Evolutionary conservation across 176 grass and related monocot genomes (phyloP), one percentile per base, ranked within the genome.

Genomic region (Paspalum vaginatum): DNA sequence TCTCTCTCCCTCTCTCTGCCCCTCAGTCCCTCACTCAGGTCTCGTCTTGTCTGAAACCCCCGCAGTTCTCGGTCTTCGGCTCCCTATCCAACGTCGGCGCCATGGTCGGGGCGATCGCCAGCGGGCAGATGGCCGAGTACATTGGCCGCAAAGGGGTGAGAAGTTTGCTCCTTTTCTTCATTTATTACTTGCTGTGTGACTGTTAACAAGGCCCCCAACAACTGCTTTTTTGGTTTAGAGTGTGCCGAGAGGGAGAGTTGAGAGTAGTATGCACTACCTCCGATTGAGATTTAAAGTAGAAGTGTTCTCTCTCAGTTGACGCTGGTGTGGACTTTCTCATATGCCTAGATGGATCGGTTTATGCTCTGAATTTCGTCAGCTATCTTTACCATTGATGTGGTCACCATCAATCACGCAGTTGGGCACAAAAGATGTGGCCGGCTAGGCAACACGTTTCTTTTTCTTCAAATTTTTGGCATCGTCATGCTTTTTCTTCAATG

Each of bases 91-190:
- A 94, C 51, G 88, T 91, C 17, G 91, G 91, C 51, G 91, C 91
- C 14, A 94, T 94, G 91, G 88, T 94, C 51, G 91, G 88, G 3
- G 88, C 88, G 14, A 94, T 94, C 49, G 83, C 91, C 37, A 94
- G 91, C 66, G 88, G 91, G 18, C 88, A 94, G 79, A 94, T 94
- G 26, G 83, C 91, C 11, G 88, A 94, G 85, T 91, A 94, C 81
- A 78, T 94, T 13, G 88, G 91, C 25, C 79, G 91, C 39, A 94
- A 90, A 88, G 91, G 91, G 83, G 91, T 91, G 48, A 74, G 78
- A 27, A 57, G 53, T 18, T 74, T 16, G 42, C n/a, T 86, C 4
- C 12, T 10, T 45, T 83, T 67, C 15, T 26, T 87, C 17, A 13
- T 62, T 63, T 17, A 10, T 74, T 72, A 58, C 13, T 25, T 26